phyloP scores from a whole-genome alignment of 1,284 basidiomycete species.

The Ustilago cynodontis region DNA sequence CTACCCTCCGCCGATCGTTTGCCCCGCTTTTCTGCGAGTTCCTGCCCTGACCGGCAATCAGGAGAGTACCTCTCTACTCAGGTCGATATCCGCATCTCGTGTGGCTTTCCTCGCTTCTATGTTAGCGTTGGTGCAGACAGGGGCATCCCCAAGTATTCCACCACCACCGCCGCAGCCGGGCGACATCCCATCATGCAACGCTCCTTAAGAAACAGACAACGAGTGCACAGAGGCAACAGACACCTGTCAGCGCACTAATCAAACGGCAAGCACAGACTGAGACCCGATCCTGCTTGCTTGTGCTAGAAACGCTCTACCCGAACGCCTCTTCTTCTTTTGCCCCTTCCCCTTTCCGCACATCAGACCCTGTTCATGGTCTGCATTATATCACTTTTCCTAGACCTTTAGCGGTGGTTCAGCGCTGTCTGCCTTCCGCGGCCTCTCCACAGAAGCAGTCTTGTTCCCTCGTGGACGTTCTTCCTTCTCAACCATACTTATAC shows the following conservation, averaged over 20 bases:
- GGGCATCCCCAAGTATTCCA: background rate
- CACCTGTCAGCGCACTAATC: background rate
- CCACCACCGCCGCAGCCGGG: background rate
- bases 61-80: background rate
- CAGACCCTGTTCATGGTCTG: background rate
- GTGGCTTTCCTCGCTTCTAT: background rate
- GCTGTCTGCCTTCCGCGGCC: background rate
- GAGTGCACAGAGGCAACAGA: background rate
- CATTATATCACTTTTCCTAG: background rate
- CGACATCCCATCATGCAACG: background rate
- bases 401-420: background rate
- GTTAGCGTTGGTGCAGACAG: slow-evolving; percentile 1
- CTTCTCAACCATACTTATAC: background rate
- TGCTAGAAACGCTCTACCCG: background rate
- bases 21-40: slow-evolving; percentile 1
- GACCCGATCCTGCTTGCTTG: background rate
- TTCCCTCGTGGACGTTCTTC: background rate
- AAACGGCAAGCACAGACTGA: background rate
- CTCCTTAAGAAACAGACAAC: background rate
- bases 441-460: background rate
- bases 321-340: background rate
- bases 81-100: too few species aligned
- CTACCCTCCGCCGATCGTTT: background rate
- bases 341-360: background rate
- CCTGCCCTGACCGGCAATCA: background rate